Evolutionary conservation across 2,329 filamentous ascomycete species (phyloP).

Genomic region (Paecilomyces variotii): DNA sequence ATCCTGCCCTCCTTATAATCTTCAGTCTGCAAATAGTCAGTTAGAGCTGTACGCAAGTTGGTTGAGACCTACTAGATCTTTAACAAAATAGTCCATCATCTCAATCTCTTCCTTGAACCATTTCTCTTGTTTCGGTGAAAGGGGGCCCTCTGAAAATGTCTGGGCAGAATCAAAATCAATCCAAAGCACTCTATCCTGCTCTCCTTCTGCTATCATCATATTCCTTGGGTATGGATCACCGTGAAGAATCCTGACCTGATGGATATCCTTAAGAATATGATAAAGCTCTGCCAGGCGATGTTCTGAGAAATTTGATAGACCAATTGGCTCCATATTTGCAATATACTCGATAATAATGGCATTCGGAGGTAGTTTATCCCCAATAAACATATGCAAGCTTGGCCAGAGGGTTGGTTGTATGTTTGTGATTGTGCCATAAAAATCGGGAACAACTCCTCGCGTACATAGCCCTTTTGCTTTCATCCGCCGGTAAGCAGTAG

Average conservation of each 20-base stretch:
- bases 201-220: constrained; percentile 8
- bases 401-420: constrained; percentile 6
- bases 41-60: background rate
- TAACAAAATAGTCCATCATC: constrained; percentile 10
- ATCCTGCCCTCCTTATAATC: constrained; percentile 3
- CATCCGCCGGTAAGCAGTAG: constrained; percentile 9
- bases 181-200: constrained; percentile 9
- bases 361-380: constrained; percentile 9
- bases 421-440: constrained; percentile 9
- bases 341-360: constrained; percentile 11
- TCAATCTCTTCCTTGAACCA: constrained; percentile 9
- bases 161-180: constrained; percentile 14
- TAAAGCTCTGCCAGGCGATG: constrained; percentile 2
- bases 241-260: constrained; percentile 8
- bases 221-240: constrained; percentile 11
- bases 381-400: constrained; percentile 7
- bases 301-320: constrained; percentile 6
- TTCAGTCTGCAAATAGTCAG: constrained; percentile 1
- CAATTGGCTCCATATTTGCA: constrained; percentile 5
- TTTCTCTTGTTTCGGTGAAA: constrained; percentile 1
- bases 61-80: constrained; percentile 7
- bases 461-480: constrained; percentile 10
- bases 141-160: constrained; percentile 5
- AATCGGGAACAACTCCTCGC: constrained; percentile 9
- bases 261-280: constrained; percentile 6